A percentile compares a stretch with the other conserved stretches of the same genome.
These are phyloP conservation scores for Comarum palustre DNA, from an alignment of 306 rosid genomes.

Conservation along the genomic window DNA sequence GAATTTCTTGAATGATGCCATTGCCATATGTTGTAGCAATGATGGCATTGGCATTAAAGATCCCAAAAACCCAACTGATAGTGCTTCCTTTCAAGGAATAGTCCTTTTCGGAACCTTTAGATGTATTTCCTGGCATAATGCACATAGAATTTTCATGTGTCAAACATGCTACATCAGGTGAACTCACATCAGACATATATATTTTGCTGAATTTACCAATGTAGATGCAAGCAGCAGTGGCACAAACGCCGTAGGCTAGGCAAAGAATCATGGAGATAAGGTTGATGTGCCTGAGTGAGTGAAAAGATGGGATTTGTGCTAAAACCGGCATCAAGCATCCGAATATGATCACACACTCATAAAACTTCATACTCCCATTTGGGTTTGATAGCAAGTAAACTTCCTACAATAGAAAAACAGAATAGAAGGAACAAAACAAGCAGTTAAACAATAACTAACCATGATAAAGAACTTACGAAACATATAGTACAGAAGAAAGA, in stretches of 20 bases:
- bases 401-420: slow-evolving; percentile 35
- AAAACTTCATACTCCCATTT: slow-evolving; percentile 57
- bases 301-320: slow-evolving; percentile 79
- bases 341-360: slow-evolving; percentile 58
- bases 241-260: slow-evolving; percentile 58
- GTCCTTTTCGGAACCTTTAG: slow-evolving; percentile 59
- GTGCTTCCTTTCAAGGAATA: slow-evolving; percentile 56
- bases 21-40: slow-evolving; percentile 76
- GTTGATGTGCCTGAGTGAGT: slow-evolving; percentile 72
- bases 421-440: not conserved
- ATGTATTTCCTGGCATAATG: slow-evolving; percentile 42
- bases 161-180: not conserved
- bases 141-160: not conserved
- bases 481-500: not conserved
- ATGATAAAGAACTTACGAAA: not conserved
- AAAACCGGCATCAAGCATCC: slow-evolving; percentile 72
- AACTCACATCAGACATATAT: not conserved
- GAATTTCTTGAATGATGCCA: slow-evolving; percentile 88
- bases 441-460: not conserved
- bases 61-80: slow-evolving; percentile 45
- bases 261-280: slow-evolving; percentile 49
- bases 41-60: slow-evolving; percentile 71
- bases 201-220: slow-evolving; percentile 33
- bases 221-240: slow-evolving; percentile 56
- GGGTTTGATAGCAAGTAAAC: slow-evolving; percentile 53